Evolutionary conservation across 192 early-diverging fungal species (phyloP), one percentile per base, ranked within the genome.

Genomic region (Helicostylum pulchrum): DNA sequence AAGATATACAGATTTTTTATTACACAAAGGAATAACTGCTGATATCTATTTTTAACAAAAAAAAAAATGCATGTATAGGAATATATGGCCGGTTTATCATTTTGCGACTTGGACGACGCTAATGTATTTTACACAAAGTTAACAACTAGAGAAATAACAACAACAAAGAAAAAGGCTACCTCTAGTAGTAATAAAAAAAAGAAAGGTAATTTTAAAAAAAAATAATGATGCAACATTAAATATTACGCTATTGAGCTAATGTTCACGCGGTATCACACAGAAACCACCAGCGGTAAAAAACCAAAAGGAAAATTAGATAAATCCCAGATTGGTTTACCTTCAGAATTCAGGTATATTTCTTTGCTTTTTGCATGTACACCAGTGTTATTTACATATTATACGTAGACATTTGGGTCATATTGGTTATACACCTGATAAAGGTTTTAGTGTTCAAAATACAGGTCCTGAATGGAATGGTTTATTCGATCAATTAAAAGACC

Each of bases 381-480:
- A 26, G 26, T 26, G 26, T 39, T 39, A 39, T 39, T 9, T 34
- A 19, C 20, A 49, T 63, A 34, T 42, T 56, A 6, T 14, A 75
- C 7, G 21, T 58, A 75, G 80, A 61, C 85, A 87, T 66, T 54
- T 87, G 4, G 78, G 85, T 39, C 85, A 87, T 60, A 82, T 87
- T 55, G 85, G 85, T 19, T 85, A 69, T 59, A 80, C 81, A 55
- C 75, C 82, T 20, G 76, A 80, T 43, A 80, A 80, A 55, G 86
- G 86, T 8, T 87, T 80, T 44, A 81, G 78, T 53, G 80, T 85
- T 12, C 85, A 87, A 52, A 87, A 87, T 61, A 85, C 86, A 39
- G 84, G 87, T 63, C 87, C 84, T 56, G 79, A 86, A 69, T 90
- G 89, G 82, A 82, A 80, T 51, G 77, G 80, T 53, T 60, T 92